Evolutionary conservation across 768 basidiomycete genomes (phyloP), one percentile per base, ranked within the genome.

Genomic region (Phlebiopsis flavidoalba): DNA sequence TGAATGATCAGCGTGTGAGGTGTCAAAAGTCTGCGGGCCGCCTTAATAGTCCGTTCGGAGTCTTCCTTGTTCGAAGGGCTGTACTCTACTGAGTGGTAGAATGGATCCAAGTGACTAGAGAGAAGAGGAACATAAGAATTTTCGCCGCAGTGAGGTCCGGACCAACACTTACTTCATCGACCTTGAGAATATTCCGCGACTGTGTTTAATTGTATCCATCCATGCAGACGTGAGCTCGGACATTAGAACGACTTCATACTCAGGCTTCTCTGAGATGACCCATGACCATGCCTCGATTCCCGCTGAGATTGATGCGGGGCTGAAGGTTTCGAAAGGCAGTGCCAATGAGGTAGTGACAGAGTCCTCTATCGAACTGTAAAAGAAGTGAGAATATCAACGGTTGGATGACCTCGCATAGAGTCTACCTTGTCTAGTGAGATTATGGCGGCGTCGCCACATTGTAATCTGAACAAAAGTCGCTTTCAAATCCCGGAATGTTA

Each of bases 211-310:
- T 5, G 91, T 91, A 58, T 83, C 81, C 52, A 88, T 80, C 97
- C 97, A 99, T 2, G 91, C 90, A 2, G 91, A 83, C 50, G 92
- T 76, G 53, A 98, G 83, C 67, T 98, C 95, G 5, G 84, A 78
- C 80, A 98, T 89, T 19, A 98, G 73, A 1, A 87, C 84, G 52
- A 95, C 83, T 72, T 98, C 95, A 11, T 89, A 77, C 51, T 83
- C 82, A 0, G 91, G 87, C 60, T 91, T 85, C 70, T 96, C 91
- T 14, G 91, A 85, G 56, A 97, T 89, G 0, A 97, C 81, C 95
- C 95, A 98, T 3, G 90, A 93, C 97, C 97, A 98, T 10, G 89
- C 88, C 69, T 98, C 95, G 47, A 95, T 87, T 0, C 93, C 95
- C 1, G 91, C 84, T 15, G 91, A 82, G 59, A 98, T 84, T 0